phyloP scores from a whole-genome alignment of 108 stramenopile species.

The Mediolabrus comicus region DNA sequence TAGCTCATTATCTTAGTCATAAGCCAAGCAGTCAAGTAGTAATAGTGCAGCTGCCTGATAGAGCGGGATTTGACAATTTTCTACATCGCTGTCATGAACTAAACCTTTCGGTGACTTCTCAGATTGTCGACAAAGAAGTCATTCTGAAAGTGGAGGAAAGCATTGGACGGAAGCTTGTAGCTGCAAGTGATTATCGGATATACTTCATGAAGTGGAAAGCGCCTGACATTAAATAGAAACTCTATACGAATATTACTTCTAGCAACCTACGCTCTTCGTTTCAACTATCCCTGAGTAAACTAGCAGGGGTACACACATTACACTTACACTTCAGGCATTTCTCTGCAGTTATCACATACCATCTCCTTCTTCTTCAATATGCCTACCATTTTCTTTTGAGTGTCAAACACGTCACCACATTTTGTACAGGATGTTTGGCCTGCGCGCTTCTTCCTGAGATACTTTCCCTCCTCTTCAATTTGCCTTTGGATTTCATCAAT shows the following conservation, averaged over 20 bases:
- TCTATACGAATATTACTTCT: no score
- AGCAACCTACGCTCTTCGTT: no score
- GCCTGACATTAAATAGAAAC: no score
- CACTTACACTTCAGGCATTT: background rate
- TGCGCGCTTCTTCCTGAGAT: constrained; percentile 10
- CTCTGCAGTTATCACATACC: constrained; percentile 21
- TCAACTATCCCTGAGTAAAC: no score
- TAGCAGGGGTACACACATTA: no score
- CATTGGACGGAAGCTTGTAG: constrained; percentile 10
- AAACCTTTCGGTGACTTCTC: constrained; percentile 9
- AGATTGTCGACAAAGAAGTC: constrained; percentile 4
- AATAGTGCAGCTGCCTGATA: constrained; percentile 29
- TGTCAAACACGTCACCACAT: constrained; percentile 21
- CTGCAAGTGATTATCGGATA: constrained; percentile 19
- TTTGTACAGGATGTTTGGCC: constrained; percentile 11
- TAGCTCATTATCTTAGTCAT: constrained; percentile 18
- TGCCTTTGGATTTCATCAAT: constrained; percentile 43
- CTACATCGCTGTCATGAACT: constrained; percentile 23
- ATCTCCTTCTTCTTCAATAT: constrained; percentile 37
- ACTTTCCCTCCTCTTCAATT: constrained; percentile 34
- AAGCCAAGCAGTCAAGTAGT: constrained; percentile 8
- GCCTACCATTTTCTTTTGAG: constrained; percentile 33
- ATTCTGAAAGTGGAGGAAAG: constrained; percentile 2
- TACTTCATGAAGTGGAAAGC: no score
- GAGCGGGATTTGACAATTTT: constrained; percentile 23